phyloP scores from a whole-genome alignment of 805 yeast genomes.

The Hanseniaspora occidentalis region DNA sequence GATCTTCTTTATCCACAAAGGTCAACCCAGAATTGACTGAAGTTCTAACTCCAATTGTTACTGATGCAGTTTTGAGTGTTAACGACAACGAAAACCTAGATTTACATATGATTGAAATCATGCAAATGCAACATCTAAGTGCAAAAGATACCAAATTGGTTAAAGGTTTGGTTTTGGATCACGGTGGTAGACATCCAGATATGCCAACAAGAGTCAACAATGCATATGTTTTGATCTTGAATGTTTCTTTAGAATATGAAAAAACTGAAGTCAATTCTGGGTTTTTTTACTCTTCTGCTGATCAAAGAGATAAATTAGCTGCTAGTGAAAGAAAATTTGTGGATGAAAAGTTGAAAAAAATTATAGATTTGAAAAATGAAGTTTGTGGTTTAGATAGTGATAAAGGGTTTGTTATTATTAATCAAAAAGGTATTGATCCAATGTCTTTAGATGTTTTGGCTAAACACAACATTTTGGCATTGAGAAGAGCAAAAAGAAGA shows the following conservation, averaged over 20 bases:
- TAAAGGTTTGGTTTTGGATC: constrained; percentile 87
- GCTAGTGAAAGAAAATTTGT: constrained; percentile 89
- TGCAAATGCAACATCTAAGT: constrained; percentile 92
- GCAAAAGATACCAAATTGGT: constrained; percentile 75
- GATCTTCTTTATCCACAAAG: constrained; percentile 80
- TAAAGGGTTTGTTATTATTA: constrained; percentile 82
- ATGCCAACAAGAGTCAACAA: constrained; percentile 86
- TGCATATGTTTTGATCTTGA: constrained; percentile 75
- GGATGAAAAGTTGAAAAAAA: constrained; percentile 82
- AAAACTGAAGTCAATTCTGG: constrained; percentile 96
- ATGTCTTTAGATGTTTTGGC: constrained; percentile 93
- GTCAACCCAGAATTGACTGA: constrained; percentile 66
- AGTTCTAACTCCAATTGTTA: constrained; percentile 82
- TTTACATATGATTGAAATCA: constrained; percentile 94
- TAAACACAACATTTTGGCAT: constrained; percentile 81
- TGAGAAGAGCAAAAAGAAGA: constrained; percentile 96
- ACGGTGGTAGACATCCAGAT: constrained; percentile 98
- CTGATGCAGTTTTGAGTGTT: constrained; percentile 87
- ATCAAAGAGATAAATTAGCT: constrained; percentile 90
- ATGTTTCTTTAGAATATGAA: constrained; percentile 92
- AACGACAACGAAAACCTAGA: constrained; percentile 52
- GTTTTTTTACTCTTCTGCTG: constrained; percentile 87
- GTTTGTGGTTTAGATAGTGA: constrained; percentile 69
- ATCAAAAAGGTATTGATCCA: constrained; percentile 98
- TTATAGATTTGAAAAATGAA: constrained; percentile 83